A percentile compares a stretch with the other conserved stretches of the same genome.
Conservation (phyloP, 768 basidiomycete genomes). For the Rhizopogon vesiculosus region DNA sequence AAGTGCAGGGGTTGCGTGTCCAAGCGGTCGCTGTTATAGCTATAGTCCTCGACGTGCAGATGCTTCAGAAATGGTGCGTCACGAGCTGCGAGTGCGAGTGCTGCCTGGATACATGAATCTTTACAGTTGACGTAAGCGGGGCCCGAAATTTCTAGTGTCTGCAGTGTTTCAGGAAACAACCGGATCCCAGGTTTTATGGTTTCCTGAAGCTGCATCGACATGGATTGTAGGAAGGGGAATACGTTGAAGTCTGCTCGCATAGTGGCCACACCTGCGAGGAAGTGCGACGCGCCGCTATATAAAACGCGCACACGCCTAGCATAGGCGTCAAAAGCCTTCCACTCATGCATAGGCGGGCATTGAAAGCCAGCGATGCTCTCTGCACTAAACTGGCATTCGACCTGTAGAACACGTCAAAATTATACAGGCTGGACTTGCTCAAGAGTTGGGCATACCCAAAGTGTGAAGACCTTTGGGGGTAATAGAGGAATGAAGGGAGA, state of each 20-base stretch:
- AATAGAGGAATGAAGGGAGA: slow-evolving; percentile 11
- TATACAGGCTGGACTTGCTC: background rate
- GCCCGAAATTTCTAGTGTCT: slow-evolving; percentile 4
- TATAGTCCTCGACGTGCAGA: slow-evolving; percentile 2
- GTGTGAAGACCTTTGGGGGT: slow-evolving; percentile 5
- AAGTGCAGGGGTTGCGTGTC: background rate
- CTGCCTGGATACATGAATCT: slow-evolving; percentile 10
- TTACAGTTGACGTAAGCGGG: slow-evolving; percentile 8
- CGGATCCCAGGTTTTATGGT: slow-evolving; percentile 6
- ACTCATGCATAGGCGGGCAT: slow-evolving; percentile 11
- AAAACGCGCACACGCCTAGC: slow-evolving; percentile 11
- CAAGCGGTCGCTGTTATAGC: background rate
- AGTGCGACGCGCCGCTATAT: slow-evolving; percentile 5
- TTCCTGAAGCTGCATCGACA: slow-evolving; percentile 9
- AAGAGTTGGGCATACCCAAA: slow-evolving; percentile 7
- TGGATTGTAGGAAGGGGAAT: slow-evolving; percentile 11
- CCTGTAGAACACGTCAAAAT: background rate
- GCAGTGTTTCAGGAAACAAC: slow-evolving; percentile 13
- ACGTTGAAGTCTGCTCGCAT: slow-evolving; percentile 6
- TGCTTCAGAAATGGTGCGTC: slow-evolving; percentile 11
- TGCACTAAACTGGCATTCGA: background rate
- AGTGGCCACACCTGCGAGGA: slow-evolving; percentile 11
- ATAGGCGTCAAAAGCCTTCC: slow-evolving; percentile 12
- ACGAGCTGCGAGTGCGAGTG: slow-evolving; percentile 11
- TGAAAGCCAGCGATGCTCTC: slow-evolving; percentile 4